A percentile compares a stretch with the other conserved stretches of the same genome.
Conservation (phyloP, 768 basidiomycete genomes). For the Rhizopogon salebrosus region DNA sequence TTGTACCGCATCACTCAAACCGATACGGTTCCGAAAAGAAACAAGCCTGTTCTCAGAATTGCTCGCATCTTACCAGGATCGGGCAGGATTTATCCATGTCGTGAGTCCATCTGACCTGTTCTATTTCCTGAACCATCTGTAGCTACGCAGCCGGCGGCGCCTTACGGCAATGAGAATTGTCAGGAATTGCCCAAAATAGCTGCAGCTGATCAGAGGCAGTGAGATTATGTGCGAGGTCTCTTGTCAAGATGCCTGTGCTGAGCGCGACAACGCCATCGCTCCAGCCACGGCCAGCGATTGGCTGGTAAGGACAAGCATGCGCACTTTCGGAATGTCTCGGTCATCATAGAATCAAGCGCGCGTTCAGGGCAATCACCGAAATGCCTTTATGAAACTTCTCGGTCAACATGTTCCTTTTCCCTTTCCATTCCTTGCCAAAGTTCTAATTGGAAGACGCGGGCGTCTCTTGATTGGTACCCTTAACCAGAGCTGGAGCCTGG, state of each 20-base stretch:
- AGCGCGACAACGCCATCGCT: neutral
- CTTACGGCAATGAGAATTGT: neutral
- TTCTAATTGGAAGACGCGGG: constrained; percentile 6
- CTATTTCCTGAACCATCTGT: neutral
- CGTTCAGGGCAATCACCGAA: neutral
- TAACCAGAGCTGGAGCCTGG: constrained; percentile 2
- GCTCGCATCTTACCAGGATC: neutral
- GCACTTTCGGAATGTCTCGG: neutral
- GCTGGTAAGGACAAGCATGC: neutral
- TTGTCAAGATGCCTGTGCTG: neutral
- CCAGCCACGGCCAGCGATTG: neutral
- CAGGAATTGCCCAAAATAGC: neutral
- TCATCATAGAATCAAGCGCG: neutral
- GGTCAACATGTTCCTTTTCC: neutral
- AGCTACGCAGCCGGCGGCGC: no score
- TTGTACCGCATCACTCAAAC: neutral
- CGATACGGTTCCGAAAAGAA: neutral
- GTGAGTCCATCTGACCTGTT: neutral
- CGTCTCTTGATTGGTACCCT: constrained; percentile 3
- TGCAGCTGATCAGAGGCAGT: neutral
- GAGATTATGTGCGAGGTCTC: neutral
- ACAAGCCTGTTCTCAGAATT: neutral
- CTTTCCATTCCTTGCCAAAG: constrained; percentile 1
- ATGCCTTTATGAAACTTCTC: constrained; percentile 1
- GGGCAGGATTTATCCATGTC: neutral